Conservation (phyloP, 2,329 filamentous ascomycete species). For the Pestalotiopsis sp. region DNA sequence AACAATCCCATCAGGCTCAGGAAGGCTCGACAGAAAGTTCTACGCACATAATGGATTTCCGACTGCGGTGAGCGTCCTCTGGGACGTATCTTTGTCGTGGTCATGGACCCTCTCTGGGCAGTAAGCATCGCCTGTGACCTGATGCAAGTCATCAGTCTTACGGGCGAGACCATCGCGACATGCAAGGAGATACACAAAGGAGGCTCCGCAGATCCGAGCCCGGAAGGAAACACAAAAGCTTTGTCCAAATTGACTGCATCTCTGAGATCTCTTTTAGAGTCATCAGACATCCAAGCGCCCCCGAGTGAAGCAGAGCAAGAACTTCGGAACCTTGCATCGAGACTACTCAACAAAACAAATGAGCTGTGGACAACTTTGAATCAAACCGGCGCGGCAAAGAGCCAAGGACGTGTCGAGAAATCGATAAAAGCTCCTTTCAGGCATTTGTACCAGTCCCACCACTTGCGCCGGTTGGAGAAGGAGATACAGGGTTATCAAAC, state of each 20-base stretch:
- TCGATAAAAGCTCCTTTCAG: background rate
- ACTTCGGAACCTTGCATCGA: background rate
- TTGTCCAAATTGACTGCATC: background rate
- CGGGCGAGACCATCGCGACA: background rate
- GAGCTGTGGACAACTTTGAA: background rate
- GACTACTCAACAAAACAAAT: background rate
- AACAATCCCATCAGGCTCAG: no score
- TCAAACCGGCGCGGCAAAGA: background rate
- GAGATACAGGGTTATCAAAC: background rate
- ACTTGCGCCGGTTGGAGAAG: background rate
- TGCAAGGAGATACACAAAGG: background rate
- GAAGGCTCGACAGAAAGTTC: no score
- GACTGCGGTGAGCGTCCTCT: no score
- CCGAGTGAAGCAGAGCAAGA: background rate
- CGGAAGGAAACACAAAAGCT: background rate
- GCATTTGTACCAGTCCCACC: background rate
- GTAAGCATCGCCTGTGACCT: background rate
- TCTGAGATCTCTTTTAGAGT: background rate
- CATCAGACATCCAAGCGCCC: background rate
- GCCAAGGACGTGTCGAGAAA: background rate
- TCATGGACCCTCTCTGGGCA: background rate
- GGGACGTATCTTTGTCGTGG: no score
- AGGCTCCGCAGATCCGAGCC: background rate
- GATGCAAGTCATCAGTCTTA: conserved; percentile 1
- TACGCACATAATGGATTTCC: no score